phyloP scores from a whole-genome alignment of 2,329 filamentous ascomycete species.

The Xenoacremonium recifei region DNA sequence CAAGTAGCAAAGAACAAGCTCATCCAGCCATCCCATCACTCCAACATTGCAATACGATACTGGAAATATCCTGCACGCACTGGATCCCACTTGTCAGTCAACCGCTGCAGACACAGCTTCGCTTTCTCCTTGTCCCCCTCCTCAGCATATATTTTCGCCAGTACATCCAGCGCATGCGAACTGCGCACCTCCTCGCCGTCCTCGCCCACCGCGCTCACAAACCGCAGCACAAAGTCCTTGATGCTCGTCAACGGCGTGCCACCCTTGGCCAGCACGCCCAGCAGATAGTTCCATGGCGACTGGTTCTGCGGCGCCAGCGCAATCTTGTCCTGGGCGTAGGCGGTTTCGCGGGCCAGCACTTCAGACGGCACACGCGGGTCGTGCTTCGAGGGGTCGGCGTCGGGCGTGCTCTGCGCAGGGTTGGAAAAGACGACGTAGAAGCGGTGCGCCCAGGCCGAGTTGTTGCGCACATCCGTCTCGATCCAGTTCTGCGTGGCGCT shows the following conservation, averaged over 20 bases:
- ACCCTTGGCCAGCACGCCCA: constrained; percentile 70
- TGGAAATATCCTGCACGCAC: constrained; percentile 92
- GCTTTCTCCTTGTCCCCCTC: constrained; percentile 61
- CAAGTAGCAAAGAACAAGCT: no score
- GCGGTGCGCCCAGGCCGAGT: constrained; percentile 95
- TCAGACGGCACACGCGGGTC: constrained; percentile 59
- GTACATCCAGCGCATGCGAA: constrained; percentile 67
- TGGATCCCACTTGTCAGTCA: constrained; percentile 86
- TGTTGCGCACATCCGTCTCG: constrained; percentile 83
- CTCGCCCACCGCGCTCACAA: constrained; percentile 47
- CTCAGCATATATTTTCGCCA: constrained; percentile 67
- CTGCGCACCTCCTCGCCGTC: constrained; percentile 54
- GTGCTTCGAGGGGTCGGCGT: constrained; percentile 47
- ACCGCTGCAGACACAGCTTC: constrained; percentile 64
- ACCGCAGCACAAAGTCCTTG: constrained; percentile 49
- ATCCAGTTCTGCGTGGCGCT: constrained; percentile 71
- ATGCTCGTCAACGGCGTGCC: constrained; percentile 47
- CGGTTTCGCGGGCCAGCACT: constrained; percentile 71
- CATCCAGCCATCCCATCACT: no score
- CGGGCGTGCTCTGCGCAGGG: constrained; percentile 49
- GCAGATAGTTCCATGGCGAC: constrained; percentile 89
- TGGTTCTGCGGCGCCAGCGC: constrained; percentile 85
- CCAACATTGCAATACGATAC: constrained; percentile 47
- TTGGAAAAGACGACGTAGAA: constrained; percentile 86
- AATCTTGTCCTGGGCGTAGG: constrained; percentile 72